A percentile compares a stretch with the other conserved stretches of the same genome.
These are phyloP conservation scores for Diplosphaera chodatii DNA, from an alignment of 139 green algal genomes.

Conservation along the genomic window DNA sequence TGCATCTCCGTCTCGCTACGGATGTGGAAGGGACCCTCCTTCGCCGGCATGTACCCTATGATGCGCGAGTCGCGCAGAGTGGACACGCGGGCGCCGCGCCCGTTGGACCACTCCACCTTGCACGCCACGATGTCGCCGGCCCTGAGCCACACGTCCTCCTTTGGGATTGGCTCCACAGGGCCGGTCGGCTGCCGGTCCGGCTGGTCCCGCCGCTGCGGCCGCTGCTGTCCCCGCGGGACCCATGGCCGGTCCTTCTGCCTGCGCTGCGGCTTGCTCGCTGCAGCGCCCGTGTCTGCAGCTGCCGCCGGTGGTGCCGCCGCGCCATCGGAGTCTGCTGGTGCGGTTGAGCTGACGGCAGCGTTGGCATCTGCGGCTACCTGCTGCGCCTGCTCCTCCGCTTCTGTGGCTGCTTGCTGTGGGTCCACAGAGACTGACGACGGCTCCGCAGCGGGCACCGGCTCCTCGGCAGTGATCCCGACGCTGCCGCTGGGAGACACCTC, in stretches of 20 bases:
- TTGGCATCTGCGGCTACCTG: not conserved
- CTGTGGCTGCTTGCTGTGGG: not conserved
- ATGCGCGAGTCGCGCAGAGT: not conserved
- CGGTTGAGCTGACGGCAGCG: too few species aligned
- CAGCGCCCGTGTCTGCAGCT: not conserved
- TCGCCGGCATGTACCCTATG: conserved; percentile 1
- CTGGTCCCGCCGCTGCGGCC: not conserved
- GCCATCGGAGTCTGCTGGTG: too few species aligned
- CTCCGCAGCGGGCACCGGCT: not conserved
- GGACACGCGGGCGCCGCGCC: not conserved
- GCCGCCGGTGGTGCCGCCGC: not conserved
- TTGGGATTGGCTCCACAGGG: not conserved
- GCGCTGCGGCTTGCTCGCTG: too few species aligned
- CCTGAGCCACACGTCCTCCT: not conserved
- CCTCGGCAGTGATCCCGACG: not conserved
- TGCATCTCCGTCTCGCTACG: not conserved
- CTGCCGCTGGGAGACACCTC: too few species aligned
- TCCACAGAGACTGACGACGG: not conserved
- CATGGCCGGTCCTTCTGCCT: too few species aligned
- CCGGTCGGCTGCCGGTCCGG: too few species aligned
- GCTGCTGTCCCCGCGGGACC: too few species aligned
- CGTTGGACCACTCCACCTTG: not conserved
- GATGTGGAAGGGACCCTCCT: not conserved
- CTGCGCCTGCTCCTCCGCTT: not conserved
- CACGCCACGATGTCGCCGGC: not conserved